These are phyloP conservation scores for Astragalus glycyphyllos DNA, from an alignment of 306 rosid species.

Conservation along the genomic window DNA sequence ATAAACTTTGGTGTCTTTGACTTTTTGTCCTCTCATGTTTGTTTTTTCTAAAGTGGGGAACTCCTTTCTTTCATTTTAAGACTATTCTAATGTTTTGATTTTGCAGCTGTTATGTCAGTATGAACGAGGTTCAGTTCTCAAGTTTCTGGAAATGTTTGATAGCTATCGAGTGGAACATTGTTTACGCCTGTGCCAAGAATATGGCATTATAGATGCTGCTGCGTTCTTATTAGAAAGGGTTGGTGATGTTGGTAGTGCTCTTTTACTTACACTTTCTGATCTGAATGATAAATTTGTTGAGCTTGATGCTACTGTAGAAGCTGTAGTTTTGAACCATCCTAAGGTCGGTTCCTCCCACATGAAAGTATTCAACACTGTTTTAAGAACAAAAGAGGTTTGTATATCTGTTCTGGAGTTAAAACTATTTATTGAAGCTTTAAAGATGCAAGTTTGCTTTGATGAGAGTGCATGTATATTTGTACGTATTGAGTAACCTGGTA, in stretches of 20 bases:
- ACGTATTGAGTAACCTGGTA: conserved; percentile 34
- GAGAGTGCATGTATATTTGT: conserved; percentile 36
- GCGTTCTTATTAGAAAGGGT: conserved; percentile 93
- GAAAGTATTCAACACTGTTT: conserved; percentile 49
- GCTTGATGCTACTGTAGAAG: conserved; percentile 80
- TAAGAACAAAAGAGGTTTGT: conserved; percentile 77
- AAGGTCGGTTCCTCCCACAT: conserved; percentile 51
- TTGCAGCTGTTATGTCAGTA: conserved; percentile 87
- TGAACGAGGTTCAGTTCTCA: conserved; percentile 89
- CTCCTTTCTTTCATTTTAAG: conserved; percentile 22
- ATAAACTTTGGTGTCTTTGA: conserved; percentile 20
- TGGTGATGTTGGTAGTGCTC: conserved; percentile 95
- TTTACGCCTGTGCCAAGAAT: conserved; percentile 85
- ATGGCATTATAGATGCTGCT: conserved; percentile 88
- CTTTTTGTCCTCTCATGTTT: background rate
- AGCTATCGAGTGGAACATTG: conserved; percentile 93
- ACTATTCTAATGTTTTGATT: conserved; percentile 35
- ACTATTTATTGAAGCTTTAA: conserved; percentile 36
- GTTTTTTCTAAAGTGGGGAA: conserved; percentile 3
- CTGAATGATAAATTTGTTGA: conserved; percentile 73
- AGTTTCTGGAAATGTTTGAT: conserved; percentile 88
- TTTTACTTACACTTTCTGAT: conserved; percentile 80
- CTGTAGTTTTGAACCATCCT: conserved; percentile 51
- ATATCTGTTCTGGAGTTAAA: conserved; percentile 30
- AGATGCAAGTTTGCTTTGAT: conserved; percentile 35